Evolutionary conservation across 176 grass and related monocot species (phyloP), one percentile per base, ranked within the genome.

Genomic region (Saccharum spontaneum): DNA sequence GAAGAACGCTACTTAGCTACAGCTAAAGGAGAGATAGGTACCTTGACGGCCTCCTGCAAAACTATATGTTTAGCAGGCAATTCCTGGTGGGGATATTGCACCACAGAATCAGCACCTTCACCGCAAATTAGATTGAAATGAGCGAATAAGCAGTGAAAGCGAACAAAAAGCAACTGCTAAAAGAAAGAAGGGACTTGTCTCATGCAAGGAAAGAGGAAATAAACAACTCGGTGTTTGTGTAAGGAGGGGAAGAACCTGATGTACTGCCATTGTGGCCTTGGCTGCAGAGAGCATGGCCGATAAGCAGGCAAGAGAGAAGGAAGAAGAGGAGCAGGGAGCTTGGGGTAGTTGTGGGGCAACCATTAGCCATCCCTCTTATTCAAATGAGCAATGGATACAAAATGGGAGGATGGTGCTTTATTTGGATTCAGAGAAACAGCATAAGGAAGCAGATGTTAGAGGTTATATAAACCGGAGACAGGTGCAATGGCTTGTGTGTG

Each of bases 271-370:
- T 66, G 76, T 73, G 70, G 31, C 77, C 88, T 59, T 83, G 94
- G 60, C 80, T 83, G 84, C 86, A 91, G 7, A 85, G 72, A 85
- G 62, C 86, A 48, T 88, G 82, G 22, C 88, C 26, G 75, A 85
- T 71, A 12, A 95, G 89, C 69, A 91, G 77, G 80, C 65, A 89
- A 69, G 68, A 87, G 65, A 93, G 65, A 82, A 93, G 61, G 86
- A 93, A 85, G 88, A 95, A 82, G 88, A 93, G 77, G 74, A 87
- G 64, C 66, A 79, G 75, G 66, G 85, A 80, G 81, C 76, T 66
- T 76, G 81, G 69, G 73, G 59, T 67, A 31, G 78, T 76, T 82
- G 83, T 77, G 79, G 81, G 82, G 77, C 26, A 82, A 75, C 43
- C 86, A 81, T 85, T 72, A 72, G 90, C 84, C 87, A 87, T 89